Evolutionary conservation across 2,329 filamentous ascomycete genomes (phyloP), one percentile per base, ranked within the genome.

Genomic region (Phialophora expanda): DNA sequence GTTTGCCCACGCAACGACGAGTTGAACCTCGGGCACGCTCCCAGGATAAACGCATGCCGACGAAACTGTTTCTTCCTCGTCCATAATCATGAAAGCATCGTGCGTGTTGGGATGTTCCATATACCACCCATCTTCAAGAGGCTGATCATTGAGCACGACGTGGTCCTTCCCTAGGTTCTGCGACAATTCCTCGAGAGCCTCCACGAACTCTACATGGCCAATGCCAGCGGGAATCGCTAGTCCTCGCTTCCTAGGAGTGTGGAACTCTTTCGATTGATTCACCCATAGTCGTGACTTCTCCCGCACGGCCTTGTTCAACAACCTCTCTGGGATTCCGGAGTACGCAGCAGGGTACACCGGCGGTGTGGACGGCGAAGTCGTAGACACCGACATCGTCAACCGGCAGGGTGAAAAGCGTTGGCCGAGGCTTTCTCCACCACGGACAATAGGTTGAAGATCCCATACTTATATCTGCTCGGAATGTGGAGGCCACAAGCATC

Each of bases 41-140:
- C 38, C 51, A 8, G 69, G 69, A 61, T 79, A 82, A 2, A 79
- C 78, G 4, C 80, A 75, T 2, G 81, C 81, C 34, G 77, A 78
- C 50, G 76, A 78, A 28, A 81, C 75, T 28, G 82, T 76, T 22
- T 79, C 75, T 62, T 83, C 80, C 59, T 78, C 76, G 48, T 79
- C 77, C 44, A 77, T 73, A 2, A 81, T 72, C 61, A 80, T 77
- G 68, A 78, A 80, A 26, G 78, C 76, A 67, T 82, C 80, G 68
- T 82, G 80, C 1, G 80, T 77, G 50, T 79, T 79, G 70, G 58
- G 58, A 9, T 61, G 53, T 55, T 55, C 53, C 24, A 76, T 75
- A 73, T 75, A 77, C 75, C 75, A 76, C 8, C 75, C 75, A 71
- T 77, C 75, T 20, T 74, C 69, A 38, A 73, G 68, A 9, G 69